These are phyloP conservation scores for Neolentinus lepideus DNA, from an alignment of 1,284 basidiomycete genomes.

Conservation along the genomic window DNA sequence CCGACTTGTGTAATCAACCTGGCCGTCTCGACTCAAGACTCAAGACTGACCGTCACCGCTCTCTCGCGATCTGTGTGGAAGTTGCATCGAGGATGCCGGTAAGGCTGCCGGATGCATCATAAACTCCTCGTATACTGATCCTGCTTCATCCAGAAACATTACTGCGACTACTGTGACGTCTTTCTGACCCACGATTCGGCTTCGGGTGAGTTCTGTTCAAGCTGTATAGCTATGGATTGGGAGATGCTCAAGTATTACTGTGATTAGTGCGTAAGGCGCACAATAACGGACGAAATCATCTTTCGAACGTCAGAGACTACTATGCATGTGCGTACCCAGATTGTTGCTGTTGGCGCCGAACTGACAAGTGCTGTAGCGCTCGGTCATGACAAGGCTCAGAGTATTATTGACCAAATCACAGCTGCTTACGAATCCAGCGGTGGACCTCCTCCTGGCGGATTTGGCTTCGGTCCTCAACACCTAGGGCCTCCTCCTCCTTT, in stretches of 20 bases:
- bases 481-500: constrained; percentile 27
- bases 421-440: constrained; percentile 82
- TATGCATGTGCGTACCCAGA: constrained; percentile 72
- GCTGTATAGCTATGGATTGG: background rate
- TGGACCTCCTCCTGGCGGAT: constrained; percentile 79
- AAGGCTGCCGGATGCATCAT: constrained; percentile 4
- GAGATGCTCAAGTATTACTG: background rate
- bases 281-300: constrained; percentile 94
- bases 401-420: constrained; percentile 93
- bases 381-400: constrained; percentile 94
- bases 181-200: constrained; percentile 86
- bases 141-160: constrained; percentile 59
- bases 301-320: constrained; percentile 95
- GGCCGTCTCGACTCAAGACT: no score
- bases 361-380: constrained; percentile 48
- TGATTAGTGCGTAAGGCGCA: constrained; percentile 89
- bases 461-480: constrained; percentile 74
- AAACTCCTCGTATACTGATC: background rate
- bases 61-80: background rate
- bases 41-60: no score
- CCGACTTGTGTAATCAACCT: background rate
- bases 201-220: constrained; percentile 48
- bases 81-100: background rate
- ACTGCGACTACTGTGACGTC: constrained; percentile 92
- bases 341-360: constrained; percentile 1